Percentiles rank a stretch among this genome's conserved stretches.
Evolutionary conservation across 306 rosid species (phyloP).

Genomic region (Vigna unguiculata): DNA sequence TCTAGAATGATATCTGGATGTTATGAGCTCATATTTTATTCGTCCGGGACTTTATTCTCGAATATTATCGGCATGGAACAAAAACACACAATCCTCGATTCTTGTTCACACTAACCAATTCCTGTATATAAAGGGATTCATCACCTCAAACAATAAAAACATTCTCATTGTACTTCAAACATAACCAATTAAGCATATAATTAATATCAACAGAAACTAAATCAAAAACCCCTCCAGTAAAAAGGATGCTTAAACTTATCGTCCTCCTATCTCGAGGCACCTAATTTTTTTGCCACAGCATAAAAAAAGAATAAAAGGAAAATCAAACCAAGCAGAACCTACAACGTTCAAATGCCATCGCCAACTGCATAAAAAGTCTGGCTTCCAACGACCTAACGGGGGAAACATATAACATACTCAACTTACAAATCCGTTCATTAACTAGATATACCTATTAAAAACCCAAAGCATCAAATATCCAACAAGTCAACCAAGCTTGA

Average conservation of each 20-base stretch:
- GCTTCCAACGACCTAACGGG: constrained; percentile 54
- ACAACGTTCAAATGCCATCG: constrained; percentile 48
- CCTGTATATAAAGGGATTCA: too few relatives aligned
- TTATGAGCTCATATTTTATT: too few relatives aligned
- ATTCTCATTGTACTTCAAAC: constrained; percentile 28
- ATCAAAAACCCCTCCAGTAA: constrained; percentile 59
- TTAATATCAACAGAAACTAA: constrained; percentile 56
- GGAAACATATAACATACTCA: constrained; percentile 51
- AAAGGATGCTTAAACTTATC: constrained; percentile 41
- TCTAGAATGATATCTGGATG: too few relatives aligned
- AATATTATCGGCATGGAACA: neutral
- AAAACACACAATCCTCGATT: neutral
- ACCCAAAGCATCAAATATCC: constrained; percentile 45
- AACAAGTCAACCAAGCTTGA: constrained; percentile 60
- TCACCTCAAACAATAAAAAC: constrained; percentile 12
- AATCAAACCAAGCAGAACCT: constrained; percentile 53
- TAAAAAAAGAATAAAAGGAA: constrained; percentile 39
- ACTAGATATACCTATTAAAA: constrained; percentile 55
- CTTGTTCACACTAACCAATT: neutral
- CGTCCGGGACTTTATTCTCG: neutral
- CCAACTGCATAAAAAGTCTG: constrained; percentile 56
- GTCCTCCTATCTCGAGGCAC: constrained; percentile 52
- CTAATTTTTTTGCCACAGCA: constrained; percentile 55
- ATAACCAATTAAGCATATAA: constrained; percentile 48
- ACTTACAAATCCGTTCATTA: constrained; percentile 60